Percentiles rank a stretch among this genome's conserved stretches.
Conservation (phyloP, 164 flowering plant genomes). For the Nymphaea thermarum region DNA sequence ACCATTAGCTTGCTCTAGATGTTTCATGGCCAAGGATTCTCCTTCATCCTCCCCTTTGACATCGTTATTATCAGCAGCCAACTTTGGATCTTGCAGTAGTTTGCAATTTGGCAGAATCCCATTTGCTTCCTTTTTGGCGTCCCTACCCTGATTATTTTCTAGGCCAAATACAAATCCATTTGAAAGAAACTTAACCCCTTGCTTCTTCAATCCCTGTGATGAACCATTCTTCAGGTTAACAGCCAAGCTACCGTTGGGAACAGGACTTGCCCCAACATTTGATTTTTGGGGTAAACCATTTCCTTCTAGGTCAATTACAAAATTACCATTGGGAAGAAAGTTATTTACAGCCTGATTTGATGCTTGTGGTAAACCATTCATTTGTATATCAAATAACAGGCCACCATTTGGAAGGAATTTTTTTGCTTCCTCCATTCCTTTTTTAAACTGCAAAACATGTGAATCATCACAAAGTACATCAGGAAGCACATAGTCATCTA, state of each 20-base stretch:
- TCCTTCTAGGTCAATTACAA: neutral
- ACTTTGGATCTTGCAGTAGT: neutral
- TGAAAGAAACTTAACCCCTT: neutral
- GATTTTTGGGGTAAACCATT: neutral
- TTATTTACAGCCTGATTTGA: neutral
- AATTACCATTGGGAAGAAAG: neutral
- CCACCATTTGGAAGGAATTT: constrained; percentile 38
- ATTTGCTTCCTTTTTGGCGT: neutral
- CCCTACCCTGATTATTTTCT: neutral
- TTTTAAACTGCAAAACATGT: constrained; percentile 44
- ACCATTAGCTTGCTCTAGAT: neutral
- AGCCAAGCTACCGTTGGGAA: neutral
- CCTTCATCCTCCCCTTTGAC: neutral
- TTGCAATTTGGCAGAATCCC: neutral
- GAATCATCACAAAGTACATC: neutral
- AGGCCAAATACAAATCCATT: neutral
- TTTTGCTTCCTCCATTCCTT: constrained; percentile 67
- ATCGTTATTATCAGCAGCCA: neutral
- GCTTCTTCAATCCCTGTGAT: neutral
- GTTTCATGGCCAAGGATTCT: neutral
- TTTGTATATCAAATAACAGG: neutral
- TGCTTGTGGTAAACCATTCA: neutral
- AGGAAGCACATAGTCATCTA: neutral
- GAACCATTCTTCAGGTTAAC: neutral
- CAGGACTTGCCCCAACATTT: neutral